Percentiles rank a stretch among this genome's conserved stretches.
Conservation (phyloP, 352 stramenopile genomes). For the Phytophthora sojae region DNA sequence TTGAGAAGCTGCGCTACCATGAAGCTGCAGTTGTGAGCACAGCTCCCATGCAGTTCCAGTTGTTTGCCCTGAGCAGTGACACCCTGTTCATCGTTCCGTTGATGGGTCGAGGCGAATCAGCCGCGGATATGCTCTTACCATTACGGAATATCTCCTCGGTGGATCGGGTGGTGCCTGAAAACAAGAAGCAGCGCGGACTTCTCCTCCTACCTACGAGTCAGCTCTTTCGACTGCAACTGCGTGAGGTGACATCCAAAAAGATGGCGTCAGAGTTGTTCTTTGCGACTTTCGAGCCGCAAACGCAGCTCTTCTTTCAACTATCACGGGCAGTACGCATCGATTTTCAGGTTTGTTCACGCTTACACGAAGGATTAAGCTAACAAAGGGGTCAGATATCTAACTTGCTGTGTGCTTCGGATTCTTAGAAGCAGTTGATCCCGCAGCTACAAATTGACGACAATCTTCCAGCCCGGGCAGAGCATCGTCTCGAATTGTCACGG, state of each 20-base stretch:
- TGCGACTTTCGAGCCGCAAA: constrained; percentile 69
- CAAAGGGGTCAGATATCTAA: neutral
- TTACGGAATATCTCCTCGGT: constrained; percentile 40
- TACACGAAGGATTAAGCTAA: neutral
- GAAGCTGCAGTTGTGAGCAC: constrained; percentile 61
- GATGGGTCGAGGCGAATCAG: constrained; percentile 26
- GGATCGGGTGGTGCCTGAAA: constrained; percentile 47
- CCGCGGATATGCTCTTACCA: constrained; percentile 29
- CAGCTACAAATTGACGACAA: constrained; percentile 8
- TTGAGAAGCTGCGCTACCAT: constrained; percentile 54
- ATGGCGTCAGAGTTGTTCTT: constrained; percentile 43
- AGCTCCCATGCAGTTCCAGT: constrained; percentile 44
- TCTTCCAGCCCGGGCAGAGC: constrained; percentile 7
- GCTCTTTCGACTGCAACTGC: constrained; percentile 57
- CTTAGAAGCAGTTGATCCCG: constrained; percentile 36
- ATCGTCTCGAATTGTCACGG: constrained; percentile 36
- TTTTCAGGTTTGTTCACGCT: constrained; percentile 50
- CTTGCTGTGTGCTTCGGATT: constrained; percentile 5
- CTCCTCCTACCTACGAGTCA: constrained; percentile 58
- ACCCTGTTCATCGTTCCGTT: constrained; percentile 60
- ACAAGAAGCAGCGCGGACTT: constrained; percentile 47
- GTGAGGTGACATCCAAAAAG: constrained; percentile 12
- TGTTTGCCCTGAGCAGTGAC: constrained; percentile 57
- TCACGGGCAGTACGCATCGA: constrained; percentile 41
- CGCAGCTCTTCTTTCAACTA: constrained; percentile 67